A percentile compares a stretch with the other conserved stretches of the same genome.
Conservation (phyloP, 495 filamentous ascomycete species). For the Penicilliopsis zonata region DNA sequence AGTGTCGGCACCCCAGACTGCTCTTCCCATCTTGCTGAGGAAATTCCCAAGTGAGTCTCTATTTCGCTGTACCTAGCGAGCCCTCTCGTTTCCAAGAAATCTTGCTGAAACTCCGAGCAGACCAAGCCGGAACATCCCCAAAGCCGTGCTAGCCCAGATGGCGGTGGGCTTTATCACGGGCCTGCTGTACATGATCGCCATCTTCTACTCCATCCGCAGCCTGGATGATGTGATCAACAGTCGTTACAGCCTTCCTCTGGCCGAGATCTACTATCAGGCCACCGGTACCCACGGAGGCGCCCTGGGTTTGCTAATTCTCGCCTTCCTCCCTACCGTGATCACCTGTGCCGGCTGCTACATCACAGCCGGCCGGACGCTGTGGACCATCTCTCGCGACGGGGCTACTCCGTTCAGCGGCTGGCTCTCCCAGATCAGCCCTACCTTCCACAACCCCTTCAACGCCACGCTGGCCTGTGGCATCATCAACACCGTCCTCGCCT, state of each 20-base stretch:
- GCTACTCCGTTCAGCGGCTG: conserved; percentile 33
- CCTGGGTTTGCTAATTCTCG: conserved; percentile 46
- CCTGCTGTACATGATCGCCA: conserved; percentile 37
- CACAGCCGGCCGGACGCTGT: conserved; percentile 73
- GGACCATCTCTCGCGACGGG: conserved; percentile 69
- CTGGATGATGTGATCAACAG: conserved; percentile 21
- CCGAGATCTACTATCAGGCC: conserved; percentile 68
- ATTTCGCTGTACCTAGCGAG: not conserved
- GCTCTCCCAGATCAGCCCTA: conserved; percentile 26
- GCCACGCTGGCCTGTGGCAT: conserved; percentile 50
- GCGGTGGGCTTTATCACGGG: conserved; percentile 36
- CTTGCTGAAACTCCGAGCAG: conserved; percentile 2
- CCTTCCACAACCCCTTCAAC: conserved; percentile 51
- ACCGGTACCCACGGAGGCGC: conserved; percentile 53
- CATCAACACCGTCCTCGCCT: conserved; percentile 54
- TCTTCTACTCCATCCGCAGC: conserved; percentile 55
- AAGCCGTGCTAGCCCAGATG: conserved; percentile 39
- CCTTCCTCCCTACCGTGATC: conserved; percentile 51
- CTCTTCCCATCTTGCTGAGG: conserved; percentile 71
- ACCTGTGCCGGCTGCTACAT: conserved; percentile 56
- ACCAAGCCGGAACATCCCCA: conserved; percentile 36
- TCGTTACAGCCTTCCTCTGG: conserved; percentile 55
- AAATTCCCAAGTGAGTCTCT: conserved; percentile 49
- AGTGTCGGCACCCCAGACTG: conserved; percentile 71
- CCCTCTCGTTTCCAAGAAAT: not conserved